Evolutionary conservation across 2,329 filamentous ascomycete species (phyloP).

Genomic region (Triangularia verruculosa): DNA sequence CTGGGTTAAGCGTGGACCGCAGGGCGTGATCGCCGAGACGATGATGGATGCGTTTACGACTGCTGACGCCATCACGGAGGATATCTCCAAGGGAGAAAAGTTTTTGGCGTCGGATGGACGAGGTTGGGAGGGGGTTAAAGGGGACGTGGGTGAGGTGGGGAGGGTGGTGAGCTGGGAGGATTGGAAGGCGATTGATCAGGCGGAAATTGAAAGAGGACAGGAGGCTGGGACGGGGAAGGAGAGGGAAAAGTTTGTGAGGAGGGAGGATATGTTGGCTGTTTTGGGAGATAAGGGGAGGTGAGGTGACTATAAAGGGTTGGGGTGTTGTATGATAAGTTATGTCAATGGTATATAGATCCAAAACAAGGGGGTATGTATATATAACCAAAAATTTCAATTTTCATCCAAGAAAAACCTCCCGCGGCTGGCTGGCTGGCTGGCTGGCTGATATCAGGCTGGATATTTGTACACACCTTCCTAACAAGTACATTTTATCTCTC

Average conservation of each 20-base stretch:
- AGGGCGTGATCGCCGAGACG: conserved; percentile 91
- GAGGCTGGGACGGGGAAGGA: conserved; percentile 63
- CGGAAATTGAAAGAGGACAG: conserved; percentile 65
- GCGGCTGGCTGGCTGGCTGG: too few relatives aligned
- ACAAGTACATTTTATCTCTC: conserved; percentile 19
- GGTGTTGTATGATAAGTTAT: background rate
- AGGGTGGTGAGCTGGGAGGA: conserved; percentile 75
- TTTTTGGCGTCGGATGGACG: conserved; percentile 35
- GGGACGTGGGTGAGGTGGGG: conserved; percentile 51
- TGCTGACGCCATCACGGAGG: conserved; percentile 76
- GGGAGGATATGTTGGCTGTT: conserved; percentile 56
- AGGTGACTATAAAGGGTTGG: background rate
- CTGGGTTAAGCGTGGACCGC: conserved; percentile 94
- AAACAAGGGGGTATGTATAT: conserved; percentile 1
- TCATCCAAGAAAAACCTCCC: background rate
- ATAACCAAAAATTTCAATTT: conserved; percentile 5
- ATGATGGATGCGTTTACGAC: conserved; percentile 94
- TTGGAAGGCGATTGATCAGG: conserved; percentile 79
- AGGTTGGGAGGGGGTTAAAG: conserved; percentile 76
- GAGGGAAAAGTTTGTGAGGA: conserved; percentile 66
- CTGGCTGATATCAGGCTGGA: background rate
- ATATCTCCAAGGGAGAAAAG: conserved; percentile 54
- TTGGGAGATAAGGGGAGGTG: conserved; percentile 35
- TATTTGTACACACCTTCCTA: background rate
- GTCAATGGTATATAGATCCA: too few relatives aligned